Conservation (phyloP, 2,329 filamentous ascomycete genomes). For the Magnaporthiopsis incrustans region DNA sequence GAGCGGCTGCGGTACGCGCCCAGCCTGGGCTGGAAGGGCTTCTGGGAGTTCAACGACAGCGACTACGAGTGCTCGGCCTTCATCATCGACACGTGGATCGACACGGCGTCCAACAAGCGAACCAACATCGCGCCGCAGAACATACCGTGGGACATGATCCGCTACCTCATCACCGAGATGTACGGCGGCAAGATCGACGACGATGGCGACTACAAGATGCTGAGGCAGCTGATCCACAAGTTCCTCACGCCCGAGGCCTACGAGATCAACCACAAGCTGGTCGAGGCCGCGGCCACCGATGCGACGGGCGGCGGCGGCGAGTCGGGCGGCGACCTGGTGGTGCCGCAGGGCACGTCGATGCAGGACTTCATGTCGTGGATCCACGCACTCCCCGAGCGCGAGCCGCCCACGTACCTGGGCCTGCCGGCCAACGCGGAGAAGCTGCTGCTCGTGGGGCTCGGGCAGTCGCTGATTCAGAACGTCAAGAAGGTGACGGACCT, state of each 20-base stretch:
- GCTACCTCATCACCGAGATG: constrained; percentile 82
- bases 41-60: constrained; percentile 99
- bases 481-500: constrained; percentile 77
- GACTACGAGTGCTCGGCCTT: constrained; percentile 98
- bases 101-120: constrained; percentile 70
- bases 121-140: constrained; percentile 91
- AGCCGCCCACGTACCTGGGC: constrained; percentile 91
- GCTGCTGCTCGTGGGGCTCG: constrained; percentile 79
- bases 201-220: constrained; percentile 69
- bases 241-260: constrained; percentile 85
- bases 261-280: constrained; percentile 84
- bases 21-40: constrained; percentile 91
- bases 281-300: constrained; percentile 41
- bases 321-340: constrained; percentile 47
- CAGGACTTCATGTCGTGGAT: constrained; percentile 89
- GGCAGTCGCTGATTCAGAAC: constrained; percentile 75
- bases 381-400: constrained; percentile 82
- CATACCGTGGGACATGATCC: constrained; percentile 94
- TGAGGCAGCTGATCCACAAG: constrained; percentile 64
- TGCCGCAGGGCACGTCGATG: constrained; percentile 74
- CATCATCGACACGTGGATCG: constrained; percentile 93
- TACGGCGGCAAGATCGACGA: constrained; percentile 98
- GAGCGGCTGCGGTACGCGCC: constrained; percentile 92
- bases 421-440: constrained; percentile 96
- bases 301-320: constrained; percentile 22